A percentile compares a stretch with the other conserved stretches of the same genome.
Evolutionary conservation across 2,329 filamentous ascomycete genomes (phyloP).

Genomic region (Aureobasidium sp.): DNA sequence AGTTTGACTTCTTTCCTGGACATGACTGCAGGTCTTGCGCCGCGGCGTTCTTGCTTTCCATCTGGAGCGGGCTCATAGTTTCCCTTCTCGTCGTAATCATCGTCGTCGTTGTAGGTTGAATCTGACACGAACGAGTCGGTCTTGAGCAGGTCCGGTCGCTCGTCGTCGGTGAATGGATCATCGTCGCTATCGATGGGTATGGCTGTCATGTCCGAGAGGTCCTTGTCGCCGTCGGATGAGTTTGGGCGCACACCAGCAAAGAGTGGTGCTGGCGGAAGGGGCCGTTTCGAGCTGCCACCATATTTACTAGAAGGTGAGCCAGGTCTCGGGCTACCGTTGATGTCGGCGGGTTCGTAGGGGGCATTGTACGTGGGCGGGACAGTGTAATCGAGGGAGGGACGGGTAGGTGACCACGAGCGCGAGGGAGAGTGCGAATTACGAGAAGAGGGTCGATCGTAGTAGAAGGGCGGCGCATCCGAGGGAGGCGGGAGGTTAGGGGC

Average conservation of each 20-base stretch:
- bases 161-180: constrained; percentile 62
- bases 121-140: constrained; percentile 57
- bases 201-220: constrained; percentile 53
- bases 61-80: constrained; percentile 83
- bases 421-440: constrained; percentile 45
- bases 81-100: constrained; percentile 44
- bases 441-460: constrained; percentile 50
- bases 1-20: constrained; percentile 88
- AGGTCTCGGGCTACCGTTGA: constrained; percentile 83
- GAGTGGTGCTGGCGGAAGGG: constrained; percentile 78
- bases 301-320: constrained; percentile 87
- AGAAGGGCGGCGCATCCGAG: constrained; percentile 53
- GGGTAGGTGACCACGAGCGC: constrained; percentile 48
- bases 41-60: constrained; percentile 78
- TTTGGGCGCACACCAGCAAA: constrained; percentile 54
- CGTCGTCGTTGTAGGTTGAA: constrained; percentile 52
- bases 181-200: constrained; percentile 59
- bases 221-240: constrained; percentile 34
- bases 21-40: constrained; percentile 79
- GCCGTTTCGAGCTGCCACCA: constrained; percentile 76
- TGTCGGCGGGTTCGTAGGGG: constrained; percentile 75
- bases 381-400: constrained; percentile 53
- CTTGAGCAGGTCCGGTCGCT: constrained; percentile 49
- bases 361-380: constrained; percentile 63
- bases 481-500: constrained; percentile 47